These are phyloP conservation scores for Stentor roeselii DNA, from an alignment of 73 alveolate species.

Conservation along the genomic window DNA sequence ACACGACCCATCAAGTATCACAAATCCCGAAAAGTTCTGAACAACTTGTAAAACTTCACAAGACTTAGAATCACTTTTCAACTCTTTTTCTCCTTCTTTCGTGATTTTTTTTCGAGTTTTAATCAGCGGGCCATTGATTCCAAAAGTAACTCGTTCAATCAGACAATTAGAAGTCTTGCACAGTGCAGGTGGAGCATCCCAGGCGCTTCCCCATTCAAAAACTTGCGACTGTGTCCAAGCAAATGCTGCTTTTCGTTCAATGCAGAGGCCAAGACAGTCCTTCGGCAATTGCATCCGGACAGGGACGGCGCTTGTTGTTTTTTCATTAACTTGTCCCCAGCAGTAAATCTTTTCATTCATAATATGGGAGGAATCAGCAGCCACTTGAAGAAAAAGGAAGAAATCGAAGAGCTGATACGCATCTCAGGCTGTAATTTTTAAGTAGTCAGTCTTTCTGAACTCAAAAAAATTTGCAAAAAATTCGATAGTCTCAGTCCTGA, in stretches of 20 bases:
- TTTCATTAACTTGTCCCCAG: not conserved
- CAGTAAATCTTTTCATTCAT: constrained; percentile 3
- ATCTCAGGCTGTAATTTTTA: not conserved
- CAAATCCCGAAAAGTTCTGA: too few species aligned
- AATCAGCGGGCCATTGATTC: not conserved
- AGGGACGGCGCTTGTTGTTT: not conserved
- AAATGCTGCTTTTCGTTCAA: not conserved
- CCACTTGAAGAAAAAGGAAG: not conserved
- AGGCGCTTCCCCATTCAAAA: not conserved
- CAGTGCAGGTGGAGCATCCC: not conserved
- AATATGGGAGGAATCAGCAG: not conserved
- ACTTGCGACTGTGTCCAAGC: not conserved
- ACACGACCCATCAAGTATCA: too few species aligned
- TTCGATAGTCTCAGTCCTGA: constrained; percentile 58
- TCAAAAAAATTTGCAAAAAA: constrained; percentile 63
- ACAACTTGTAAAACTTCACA: too few species aligned
- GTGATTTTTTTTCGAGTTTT: too few species aligned
- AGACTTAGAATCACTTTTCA: too few species aligned
- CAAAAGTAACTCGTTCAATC: not conserved
- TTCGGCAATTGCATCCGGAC: not conserved
- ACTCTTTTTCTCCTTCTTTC: too few species aligned
- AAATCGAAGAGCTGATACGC: not conserved
- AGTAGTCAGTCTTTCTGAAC: constrained; percentile 52
- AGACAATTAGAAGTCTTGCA: not conserved
- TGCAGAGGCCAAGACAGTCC: not conserved